Evolutionary conservation across 345 rosid species (phyloP).

Genomic region (Arabis hirsuta): DNA sequence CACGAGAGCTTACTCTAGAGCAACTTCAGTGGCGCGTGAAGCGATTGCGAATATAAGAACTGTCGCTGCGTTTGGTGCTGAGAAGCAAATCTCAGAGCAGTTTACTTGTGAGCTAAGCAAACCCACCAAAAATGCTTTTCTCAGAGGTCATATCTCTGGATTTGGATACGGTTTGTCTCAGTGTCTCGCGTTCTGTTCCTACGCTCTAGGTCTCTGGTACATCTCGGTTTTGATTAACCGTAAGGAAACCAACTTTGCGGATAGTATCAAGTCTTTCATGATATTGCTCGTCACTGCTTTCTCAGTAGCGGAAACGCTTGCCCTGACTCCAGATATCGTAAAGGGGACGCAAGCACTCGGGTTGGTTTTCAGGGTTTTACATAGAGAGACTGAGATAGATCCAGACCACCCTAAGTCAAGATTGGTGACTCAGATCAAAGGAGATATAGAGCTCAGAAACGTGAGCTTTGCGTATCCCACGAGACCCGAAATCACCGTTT

Average conservation of each 20-base stretch:
- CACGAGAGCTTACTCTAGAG: constrained; percentile 59
- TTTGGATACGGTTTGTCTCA: constrained; percentile 76
- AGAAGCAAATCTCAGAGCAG: constrained; percentile 54
- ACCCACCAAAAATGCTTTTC: constrained; percentile 62
- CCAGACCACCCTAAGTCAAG: constrained; percentile 52
- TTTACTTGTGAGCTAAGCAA: constrained; percentile 61
- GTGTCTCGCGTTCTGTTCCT: constrained; percentile 61
- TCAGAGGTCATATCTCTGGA: constrained; percentile 82
- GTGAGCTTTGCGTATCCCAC: constrained; percentile 74
- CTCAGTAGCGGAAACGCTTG: constrained; percentile 76
- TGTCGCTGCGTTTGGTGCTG: constrained; percentile 74
- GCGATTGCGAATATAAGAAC: constrained; percentile 77
- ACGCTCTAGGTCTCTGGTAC: constrained; percentile 91
- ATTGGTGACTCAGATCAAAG: constrained; percentile 51
- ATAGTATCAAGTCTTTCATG: constrained; percentile 70
- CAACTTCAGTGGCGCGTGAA: constrained; percentile 72
- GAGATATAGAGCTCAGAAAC: constrained; percentile 62
- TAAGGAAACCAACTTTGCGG: constrained; percentile 56
- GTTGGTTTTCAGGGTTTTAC: constrained; percentile 68
- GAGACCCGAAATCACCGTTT: constrained; percentile 62
- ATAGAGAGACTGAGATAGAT: constrained; percentile 57
- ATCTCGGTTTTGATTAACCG: constrained; percentile 63
- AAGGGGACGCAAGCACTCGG: constrained; percentile 84
- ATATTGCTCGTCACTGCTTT: constrained; percentile 68
- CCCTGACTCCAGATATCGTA: constrained; percentile 85